Evolutionary conservation across 2,329 filamentous ascomycete species (phyloP), one percentile per base, ranked within the genome.

Genomic region (Emericellopsis atlantica): DNA sequence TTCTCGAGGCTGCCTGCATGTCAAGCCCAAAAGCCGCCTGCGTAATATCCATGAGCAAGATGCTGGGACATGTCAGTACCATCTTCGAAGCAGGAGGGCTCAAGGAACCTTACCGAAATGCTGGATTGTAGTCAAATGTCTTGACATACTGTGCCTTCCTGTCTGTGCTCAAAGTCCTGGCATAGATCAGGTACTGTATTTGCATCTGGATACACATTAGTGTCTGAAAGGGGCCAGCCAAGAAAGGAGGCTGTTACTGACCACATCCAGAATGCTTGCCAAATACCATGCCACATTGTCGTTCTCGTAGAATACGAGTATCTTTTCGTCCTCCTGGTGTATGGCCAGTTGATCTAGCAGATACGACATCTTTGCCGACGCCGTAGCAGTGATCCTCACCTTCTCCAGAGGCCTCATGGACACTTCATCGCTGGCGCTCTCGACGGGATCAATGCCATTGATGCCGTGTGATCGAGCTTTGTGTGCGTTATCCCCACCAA

Each of bases 21-120:
- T 95, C 89, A 0, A 96, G 69, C 0, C 90, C 90, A 45, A 89
- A 86, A 0, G 89, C 86, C 24, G 89, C 89, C 54, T 92, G 86
- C 2, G 76, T 77, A n/a, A 95, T 74, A 53, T 95, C 88, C 82
- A 95, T 95, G 1, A 95, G 69, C 2, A 95, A 65, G 0, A 95
- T 86, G 6, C 85, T 66, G 36, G 15, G 18, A 24, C 6, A n/a
- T 32, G 38, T 51, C 16, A 46, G 40, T 18, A 37, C 9, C 12
- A 10, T 21, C 6, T 6, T 9, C 12, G 26, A 29, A 9, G 26
- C 3, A 29, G 26, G 6, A 9, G 6, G 12, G 26, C 12, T 12
- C 8, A 29, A 31, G 18, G 18, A 11, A 22, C 34, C 46, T 46
- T 48, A 65, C 65, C 72, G 75, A 42, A 89, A 79, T 7, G 72